phyloP scores from a whole-genome alignment of 768 basidiomycete genomes.

The Auricularia sp. region DNA sequence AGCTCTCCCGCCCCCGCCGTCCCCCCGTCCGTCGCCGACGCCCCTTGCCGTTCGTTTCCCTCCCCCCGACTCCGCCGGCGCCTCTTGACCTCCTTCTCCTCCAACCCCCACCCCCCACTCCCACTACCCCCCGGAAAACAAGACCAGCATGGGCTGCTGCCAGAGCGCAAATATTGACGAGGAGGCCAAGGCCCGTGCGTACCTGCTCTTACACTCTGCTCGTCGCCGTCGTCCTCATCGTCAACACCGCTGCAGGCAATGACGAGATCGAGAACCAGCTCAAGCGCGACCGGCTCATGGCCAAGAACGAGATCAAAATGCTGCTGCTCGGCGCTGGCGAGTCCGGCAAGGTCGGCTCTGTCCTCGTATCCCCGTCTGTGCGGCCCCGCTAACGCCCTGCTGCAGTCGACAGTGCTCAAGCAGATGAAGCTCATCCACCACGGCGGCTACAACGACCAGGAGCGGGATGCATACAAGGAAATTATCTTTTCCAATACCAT shows the following conservation, averaged over 20 bases:
- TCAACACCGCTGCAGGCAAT: conserved; percentile 59
- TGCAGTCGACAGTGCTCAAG: conserved; percentile 81
- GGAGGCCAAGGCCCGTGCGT: conserved; percentile 77
- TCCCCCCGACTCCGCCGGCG: neutral
- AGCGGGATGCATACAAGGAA: conserved; percentile 89
- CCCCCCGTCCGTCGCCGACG: too few relatives aligned
- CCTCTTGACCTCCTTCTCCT: neutral
- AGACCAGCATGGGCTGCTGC: conserved; percentile 13
- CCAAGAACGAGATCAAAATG: conserved; percentile 96
- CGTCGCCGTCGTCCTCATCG: neutral
- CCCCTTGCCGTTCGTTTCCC: too few relatives aligned
- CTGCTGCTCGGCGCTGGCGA: conserved; percentile 90
- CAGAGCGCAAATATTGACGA: conserved; percentile 40
- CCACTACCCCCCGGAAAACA: neutral
- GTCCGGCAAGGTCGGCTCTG: conserved; percentile 70
- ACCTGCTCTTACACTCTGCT: neutral
- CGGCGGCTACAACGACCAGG: conserved; percentile 77
- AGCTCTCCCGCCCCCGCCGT: too few relatives aligned
- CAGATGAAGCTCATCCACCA: conserved; percentile 98
- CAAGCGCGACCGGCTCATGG: conserved; percentile 77
- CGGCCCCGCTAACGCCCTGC: neutral
- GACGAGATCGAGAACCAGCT: conserved; percentile 92
- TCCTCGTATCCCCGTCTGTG: neutral
- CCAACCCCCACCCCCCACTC: neutral
- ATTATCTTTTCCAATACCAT: conserved; percentile 91